Evolutionary conservation across 495 filamentous ascomycete genomes (phyloP).

Genomic region (Trichoderma gamsii): DNA sequence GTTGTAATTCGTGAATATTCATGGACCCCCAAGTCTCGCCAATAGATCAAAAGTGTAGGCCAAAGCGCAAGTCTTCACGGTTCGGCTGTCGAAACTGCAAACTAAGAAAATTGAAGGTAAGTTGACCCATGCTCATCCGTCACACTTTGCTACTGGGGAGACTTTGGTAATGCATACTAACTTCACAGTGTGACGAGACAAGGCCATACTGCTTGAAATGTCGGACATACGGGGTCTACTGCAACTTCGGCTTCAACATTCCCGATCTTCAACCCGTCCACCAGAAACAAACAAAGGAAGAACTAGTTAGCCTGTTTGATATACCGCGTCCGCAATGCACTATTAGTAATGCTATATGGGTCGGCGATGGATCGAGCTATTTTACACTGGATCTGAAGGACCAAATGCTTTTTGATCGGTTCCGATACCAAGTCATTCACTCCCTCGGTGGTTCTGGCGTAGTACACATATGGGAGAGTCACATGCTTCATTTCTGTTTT

Average conservation of each 20-base stretch:
- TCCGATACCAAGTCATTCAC: too few relatives aligned
- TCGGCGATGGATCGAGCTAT: not conserved
- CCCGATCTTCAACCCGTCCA: not conserved
- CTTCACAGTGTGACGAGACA: not conserved
- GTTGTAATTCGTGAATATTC: not conserved
- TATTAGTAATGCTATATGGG: not conserved
- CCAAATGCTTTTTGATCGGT: not conserved
- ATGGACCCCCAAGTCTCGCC: not conserved
- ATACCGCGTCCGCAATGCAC: not conserved
- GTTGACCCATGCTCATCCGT: not conserved
- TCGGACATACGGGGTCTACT: not conserved
- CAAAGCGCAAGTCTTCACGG: not conserved
- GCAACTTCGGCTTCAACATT: not conserved
- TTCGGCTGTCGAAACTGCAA: not conserved
- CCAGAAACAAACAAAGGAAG: not conserved
- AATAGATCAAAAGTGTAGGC: not conserved
- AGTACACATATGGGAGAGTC: not conserved
- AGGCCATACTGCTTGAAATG: not conserved
- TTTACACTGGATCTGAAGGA: not conserved
- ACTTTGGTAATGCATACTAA: not conserved
- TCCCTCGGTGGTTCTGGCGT: too few relatives aligned
- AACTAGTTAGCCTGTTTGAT: not conserved
- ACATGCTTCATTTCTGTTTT: not conserved
- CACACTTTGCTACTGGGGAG: too few relatives aligned
- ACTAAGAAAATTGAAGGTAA: not conserved